Evolutionary conservation across 148 eudicot species (phyloP), one percentile per base, ranked within the genome.

Genomic region (Limonium bicolor): DNA sequence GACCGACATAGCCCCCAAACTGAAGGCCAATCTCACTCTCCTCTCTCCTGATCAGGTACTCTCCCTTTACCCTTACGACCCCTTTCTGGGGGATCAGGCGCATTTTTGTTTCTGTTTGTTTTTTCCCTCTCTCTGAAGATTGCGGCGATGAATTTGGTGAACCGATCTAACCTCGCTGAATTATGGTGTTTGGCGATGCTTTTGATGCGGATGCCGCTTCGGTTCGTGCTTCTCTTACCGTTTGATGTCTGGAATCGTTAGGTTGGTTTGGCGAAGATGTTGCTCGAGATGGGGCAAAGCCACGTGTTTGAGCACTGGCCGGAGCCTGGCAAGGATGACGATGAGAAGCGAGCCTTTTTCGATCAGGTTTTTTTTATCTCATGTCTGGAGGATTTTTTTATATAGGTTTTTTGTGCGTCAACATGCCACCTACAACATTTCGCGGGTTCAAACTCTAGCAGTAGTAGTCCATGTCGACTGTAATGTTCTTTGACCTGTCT

Each of bases 251-350:
- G 26, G 33, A 10, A n/a, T 36, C 26, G 36, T 38, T 39, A 87
- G 96, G 68, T 74, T 36, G 75, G 83, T 23, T 15, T 88, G 61
- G 92, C 71, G 50, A 80, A 77, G 60, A 66, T 72, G 78, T 62
- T 88, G 59, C 6, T 83, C 51, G 71, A 72, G 47, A 67, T 72
- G 78, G 82, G 62, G 8, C 96, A 88, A 54, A 45, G 60, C 15
- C 94, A 83, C 54, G 35, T 88, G 65, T 88, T 88, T 53, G 54
- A 70, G 53, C 65, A 70, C 27, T 88, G 96, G 96, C 65, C 81
- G 23, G 64, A 68, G 16, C 84, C 77, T 23, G 96, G 94, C 3
- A 60, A 69, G 32, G 83, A 88, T 38, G 96, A 83, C 51, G 81
- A 74, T 50, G 63, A 74, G 60, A 88, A 88, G 53, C 29, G 30